phyloP scores from a whole-genome alignment of 1,284 basidiomycete species.

The Erythrobasidium hasegawianum region DNA sequence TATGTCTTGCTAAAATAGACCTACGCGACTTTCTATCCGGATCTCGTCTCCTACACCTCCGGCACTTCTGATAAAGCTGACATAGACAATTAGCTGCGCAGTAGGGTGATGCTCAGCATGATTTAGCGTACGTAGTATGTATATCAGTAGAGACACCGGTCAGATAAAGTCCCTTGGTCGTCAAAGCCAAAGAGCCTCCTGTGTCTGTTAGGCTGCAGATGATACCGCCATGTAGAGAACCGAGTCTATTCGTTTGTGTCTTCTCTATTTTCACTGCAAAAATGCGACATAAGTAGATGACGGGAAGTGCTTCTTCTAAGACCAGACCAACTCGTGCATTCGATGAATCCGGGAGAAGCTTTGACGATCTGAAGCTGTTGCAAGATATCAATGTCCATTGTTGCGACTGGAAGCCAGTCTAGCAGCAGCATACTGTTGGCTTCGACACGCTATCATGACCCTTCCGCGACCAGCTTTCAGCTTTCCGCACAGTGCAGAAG shows the following conservation, averaged over 20 bases:
- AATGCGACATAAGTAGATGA: no score
- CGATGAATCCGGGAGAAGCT: neutral
- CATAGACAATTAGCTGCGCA: slow-evolving; percentile 65
- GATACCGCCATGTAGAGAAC: slow-evolving; percentile 68
- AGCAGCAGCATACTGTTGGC: slow-evolving; percentile 3
- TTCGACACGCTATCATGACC: slow-evolving; percentile 28
- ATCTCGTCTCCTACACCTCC: slow-evolving; percentile 35
- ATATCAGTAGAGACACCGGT: slow-evolving; percentile 84
- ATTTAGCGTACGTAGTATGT: slow-evolving; percentile 70
- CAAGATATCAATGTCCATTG: slow-evolving; percentile 15
- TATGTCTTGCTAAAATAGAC: slow-evolving; percentile 14
- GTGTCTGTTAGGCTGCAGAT: slow-evolving; percentile 81
- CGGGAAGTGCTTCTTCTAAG: neutral
- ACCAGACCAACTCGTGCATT: neutral
- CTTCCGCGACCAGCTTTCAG: neutral
- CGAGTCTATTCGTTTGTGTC: slow-evolving; percentile 51
- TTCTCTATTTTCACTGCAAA: slow-evolving; percentile 11
- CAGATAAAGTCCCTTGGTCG: slow-evolving; percentile 74
- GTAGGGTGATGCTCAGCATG: slow-evolving; percentile 21
- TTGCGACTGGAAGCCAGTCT: neutral
- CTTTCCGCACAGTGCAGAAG: slow-evolving; percentile 31
- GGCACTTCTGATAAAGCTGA: slow-evolving; percentile 47
- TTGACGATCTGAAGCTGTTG: neutral
- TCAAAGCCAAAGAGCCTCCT: slow-evolving; percentile 74
- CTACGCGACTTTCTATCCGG: slow-evolving; percentile 34